Percentiles rank a stretch among this genome's conserved stretches.
phyloP scores from a whole-genome alignment of 1,284 basidiomycete genomes.

The Bjerkandera adusta region DNA sequence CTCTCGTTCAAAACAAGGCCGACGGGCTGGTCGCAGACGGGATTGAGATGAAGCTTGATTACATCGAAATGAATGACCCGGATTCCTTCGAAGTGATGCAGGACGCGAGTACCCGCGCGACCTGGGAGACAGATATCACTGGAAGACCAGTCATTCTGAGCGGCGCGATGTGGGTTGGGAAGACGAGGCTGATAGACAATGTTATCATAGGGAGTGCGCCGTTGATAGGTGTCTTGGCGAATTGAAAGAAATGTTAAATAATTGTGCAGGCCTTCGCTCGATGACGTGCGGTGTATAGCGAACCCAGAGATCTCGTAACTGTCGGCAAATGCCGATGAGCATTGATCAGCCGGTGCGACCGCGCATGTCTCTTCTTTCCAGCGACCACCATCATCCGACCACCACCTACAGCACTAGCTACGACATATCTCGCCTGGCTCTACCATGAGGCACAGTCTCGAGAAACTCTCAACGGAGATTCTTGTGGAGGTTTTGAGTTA shows the following conservation, averaged over 20 bases:
- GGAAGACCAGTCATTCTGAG: slow-evolving; percentile 71
- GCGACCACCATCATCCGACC: neutral
- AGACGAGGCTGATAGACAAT: slow-evolving; percentile 93
- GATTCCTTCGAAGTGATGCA: slow-evolving; percentile 65
- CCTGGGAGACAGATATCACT: slow-evolving; percentile 22
- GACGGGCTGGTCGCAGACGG: slow-evolving; percentile 20
- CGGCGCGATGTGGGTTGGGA: slow-evolving; percentile 87
- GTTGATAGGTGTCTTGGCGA: slow-evolving; percentile 21
- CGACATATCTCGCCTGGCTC: no score
- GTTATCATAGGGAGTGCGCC: slow-evolving; percentile 65
- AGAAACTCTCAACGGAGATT: slow-evolving; percentile 11
- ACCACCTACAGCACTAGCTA: no score
- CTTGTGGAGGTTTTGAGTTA: slow-evolving; percentile 15
- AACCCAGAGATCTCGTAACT: no score
- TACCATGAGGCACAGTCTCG: no score
- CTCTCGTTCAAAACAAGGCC: slow-evolving; percentile 36
- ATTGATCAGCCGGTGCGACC: neutral
- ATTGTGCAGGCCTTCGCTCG: no score
- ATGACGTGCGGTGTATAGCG: no score
- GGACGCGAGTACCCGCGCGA: slow-evolving; percentile 30
- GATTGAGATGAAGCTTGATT: slow-evolving; percentile 72
- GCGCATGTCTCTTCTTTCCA: neutral
- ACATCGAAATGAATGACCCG: slow-evolving; percentile 87
- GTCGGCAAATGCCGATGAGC: no score
- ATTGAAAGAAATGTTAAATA: neutral